Conservation (phyloP, 345 rosid genomes). For the Corchorus capsularis region DNA sequence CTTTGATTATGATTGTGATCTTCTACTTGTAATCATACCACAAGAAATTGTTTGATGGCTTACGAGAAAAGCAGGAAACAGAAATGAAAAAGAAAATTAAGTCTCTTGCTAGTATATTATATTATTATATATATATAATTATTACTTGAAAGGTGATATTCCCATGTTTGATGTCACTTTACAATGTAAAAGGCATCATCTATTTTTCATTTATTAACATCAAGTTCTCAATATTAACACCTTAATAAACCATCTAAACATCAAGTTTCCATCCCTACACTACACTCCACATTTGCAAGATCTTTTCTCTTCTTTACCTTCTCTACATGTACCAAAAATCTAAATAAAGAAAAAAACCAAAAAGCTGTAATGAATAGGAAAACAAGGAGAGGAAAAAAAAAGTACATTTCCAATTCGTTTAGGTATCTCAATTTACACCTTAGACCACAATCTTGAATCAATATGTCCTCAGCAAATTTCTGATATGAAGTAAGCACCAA, state of each 20-base stretch:
- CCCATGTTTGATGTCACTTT: not conserved
- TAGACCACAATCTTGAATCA: slow-evolving; percentile 22
- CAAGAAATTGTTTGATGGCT: no score
- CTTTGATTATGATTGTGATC: no score
- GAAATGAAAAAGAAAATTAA: no score
- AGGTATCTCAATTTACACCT: not conserved
- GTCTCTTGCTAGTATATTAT: no score
- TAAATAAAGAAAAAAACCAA: not conserved
- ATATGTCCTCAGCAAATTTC: slow-evolving; percentile 63
- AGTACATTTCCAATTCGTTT: not conserved
- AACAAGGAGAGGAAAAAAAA: not conserved
- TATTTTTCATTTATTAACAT: not conserved
- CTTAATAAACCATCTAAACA: not conserved
- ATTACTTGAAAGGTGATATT: no score
- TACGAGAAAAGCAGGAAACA: no score
- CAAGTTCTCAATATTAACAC: no score
- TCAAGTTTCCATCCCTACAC: not conserved
- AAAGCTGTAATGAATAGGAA: not conserved
- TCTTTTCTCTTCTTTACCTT: not conserved
- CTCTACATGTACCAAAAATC: not conserved
- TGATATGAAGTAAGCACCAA: slow-evolving; percentile 63
- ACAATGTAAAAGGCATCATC: not conserved
- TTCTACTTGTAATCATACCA: no score
- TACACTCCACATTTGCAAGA: not conserved
- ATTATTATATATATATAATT: no score